Percentiles rank a stretch among this genome's conserved stretches.
These are phyloP conservation scores for Cenchrus fungigraminus DNA, from an alignment of 176 grass and related monocot genomes.

Conservation along the genomic window DNA sequence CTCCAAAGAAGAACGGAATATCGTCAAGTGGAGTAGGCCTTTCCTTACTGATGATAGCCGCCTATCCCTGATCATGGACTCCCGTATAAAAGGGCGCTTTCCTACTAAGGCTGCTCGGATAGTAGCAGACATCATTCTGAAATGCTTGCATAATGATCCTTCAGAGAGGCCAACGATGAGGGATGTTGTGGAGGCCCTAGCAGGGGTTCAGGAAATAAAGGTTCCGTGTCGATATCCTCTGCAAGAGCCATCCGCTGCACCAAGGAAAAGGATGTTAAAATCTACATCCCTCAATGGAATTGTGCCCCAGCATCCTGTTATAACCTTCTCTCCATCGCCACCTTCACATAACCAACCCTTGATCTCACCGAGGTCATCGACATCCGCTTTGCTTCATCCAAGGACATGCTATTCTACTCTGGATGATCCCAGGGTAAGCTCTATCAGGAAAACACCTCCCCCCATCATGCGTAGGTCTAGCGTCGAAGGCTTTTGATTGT, in stretches of 20 bases:
- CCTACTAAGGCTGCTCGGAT: constrained; percentile 82
- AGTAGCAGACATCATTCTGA: constrained; percentile 79
- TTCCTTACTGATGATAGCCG: constrained; percentile 91
- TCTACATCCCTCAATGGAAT: constrained; percentile 88
- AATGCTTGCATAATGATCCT: constrained; percentile 83
- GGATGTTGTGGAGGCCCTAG: constrained; percentile 65
- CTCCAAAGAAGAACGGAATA: constrained; percentile 82
- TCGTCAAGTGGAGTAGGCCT: constrained; percentile 88
- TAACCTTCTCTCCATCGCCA: constrained; percentile 65
- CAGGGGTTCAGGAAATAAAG: constrained; percentile 84
- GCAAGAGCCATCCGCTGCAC: constrained; percentile 71
- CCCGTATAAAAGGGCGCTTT: constrained; percentile 90
- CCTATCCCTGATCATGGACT: constrained; percentile 93
- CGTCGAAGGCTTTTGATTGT: constrained; percentile 92
- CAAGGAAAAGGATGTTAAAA: constrained; percentile 87
- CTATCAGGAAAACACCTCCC: constrained; percentile 52
- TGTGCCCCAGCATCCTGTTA: constrained; percentile 46
- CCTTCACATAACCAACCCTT: constrained; percentile 42
- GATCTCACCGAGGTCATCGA: constrained; percentile 58
- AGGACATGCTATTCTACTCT: constrained; percentile 65
- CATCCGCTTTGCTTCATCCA: constrained; percentile 58
- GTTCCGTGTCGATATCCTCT: constrained; percentile 76
- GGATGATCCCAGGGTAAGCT: constrained; percentile 64
- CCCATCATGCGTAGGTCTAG: constrained; percentile 54
- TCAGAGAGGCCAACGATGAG: constrained; percentile 94